These are phyloP conservation scores for Aspergillus costaricaensis DNA, from an alignment of 2,329 filamentous ascomycete genomes.

Conservation along the genomic window DNA sequence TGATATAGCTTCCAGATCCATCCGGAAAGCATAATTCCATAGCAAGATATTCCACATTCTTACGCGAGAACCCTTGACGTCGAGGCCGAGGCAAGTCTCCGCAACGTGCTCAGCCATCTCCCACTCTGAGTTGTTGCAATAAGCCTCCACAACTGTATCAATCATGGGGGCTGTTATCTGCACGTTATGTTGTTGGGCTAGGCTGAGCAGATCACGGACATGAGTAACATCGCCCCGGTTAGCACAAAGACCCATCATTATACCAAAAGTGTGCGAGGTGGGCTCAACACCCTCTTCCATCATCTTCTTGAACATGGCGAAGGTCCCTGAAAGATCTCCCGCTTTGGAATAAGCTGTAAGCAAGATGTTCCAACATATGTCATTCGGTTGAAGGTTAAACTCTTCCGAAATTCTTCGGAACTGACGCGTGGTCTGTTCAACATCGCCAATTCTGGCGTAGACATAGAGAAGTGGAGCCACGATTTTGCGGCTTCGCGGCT, in stretches of 20 bases:
- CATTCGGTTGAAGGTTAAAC: slow-evolving; percentile 60
- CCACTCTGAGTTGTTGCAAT: slow-evolving; percentile 60
- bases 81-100: slow-evolving; percentile 55
- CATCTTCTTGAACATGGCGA: slow-evolving; percentile 65
- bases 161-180: slow-evolving; percentile 60
- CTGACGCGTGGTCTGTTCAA: slow-evolving; percentile 58
- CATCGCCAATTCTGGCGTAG: slow-evolving; percentile 69
- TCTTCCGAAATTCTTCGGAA: slow-evolving; percentile 63
- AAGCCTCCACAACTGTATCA: slow-evolving; percentile 67
- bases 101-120: slow-evolving; percentile 62
- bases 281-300: slow-evolving; percentile 53
- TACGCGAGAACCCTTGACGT: slow-evolving; percentile 56
- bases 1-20: slow-evolving; percentile 58
- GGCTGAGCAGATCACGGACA: slow-evolving; percentile 65
- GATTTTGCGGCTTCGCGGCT: slow-evolving; percentile 32
- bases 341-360: slow-evolving; percentile 69
- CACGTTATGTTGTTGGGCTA: slow-evolving; percentile 59
- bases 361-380: slow-evolving; percentile 72
- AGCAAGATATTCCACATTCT: slow-evolving; percentile 79
- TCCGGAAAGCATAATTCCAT: slow-evolving; percentile 65
- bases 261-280: slow-evolving; percentile 67
- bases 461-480: slow-evolving; percentile 66
- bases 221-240: slow-evolving; percentile 71
- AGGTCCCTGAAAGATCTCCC: slow-evolving; percentile 66
- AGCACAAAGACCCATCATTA: slow-evolving; percentile 72